A percentile compares a stretch with the other conserved stretches of the same genome.
These are phyloP conservation scores for Zalaria sp. DNA, from an alignment of 2,329 filamentous ascomycete genomes.

Conservation along the genomic window DNA sequence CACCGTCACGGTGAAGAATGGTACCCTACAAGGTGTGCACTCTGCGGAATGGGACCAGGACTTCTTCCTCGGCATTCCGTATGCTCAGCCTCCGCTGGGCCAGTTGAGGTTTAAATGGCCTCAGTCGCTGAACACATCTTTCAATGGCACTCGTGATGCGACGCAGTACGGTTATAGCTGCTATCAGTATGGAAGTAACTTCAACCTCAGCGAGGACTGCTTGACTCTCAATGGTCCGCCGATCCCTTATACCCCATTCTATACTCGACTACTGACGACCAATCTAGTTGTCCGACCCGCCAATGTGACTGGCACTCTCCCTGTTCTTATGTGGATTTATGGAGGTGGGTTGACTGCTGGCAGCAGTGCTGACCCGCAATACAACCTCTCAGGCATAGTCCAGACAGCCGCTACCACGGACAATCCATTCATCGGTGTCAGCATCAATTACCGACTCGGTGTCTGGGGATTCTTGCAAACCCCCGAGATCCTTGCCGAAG, in stretches of 20 bases:
- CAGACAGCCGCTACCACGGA: conserved; percentile 34
- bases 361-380: conserved; percentile 9
- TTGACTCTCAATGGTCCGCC: conserved; percentile 24
- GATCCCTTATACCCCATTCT: not conserved
- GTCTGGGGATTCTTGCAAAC: conserved; percentile 40
- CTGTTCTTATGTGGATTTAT: conserved; percentile 10
- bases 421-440: conserved; percentile 40
- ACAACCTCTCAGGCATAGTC: conserved; percentile 10
- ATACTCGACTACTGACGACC: not conserved
- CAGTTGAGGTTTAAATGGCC: conserved; percentile 19
- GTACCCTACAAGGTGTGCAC: conserved; percentile 25
- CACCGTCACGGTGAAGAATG: conserved; percentile 26
- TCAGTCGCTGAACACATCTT: conserved; percentile 21
- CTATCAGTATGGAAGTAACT: conserved; percentile 28
- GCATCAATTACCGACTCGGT: conserved; percentile 39
- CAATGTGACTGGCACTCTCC: conserved; percentile 10
- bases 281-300: conserved; percentile 6
- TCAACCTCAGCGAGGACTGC: conserved; percentile 36
- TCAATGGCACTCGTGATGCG: conserved; percentile 23
- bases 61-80: conserved; percentile 30
- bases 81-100: conserved; percentile 20
- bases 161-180: conserved; percentile 32
- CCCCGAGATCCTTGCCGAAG: conserved; percentile 24
- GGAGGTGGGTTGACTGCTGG: conserved; percentile 7
- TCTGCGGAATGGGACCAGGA: conserved; percentile 29